A percentile compares a stretch with the other conserved stretches of the same genome.
These are phyloP conservation scores for Pyrus bretschneideri DNA, from an alignment of 306 rosid genomes.

Conservation along the genomic window DNA sequence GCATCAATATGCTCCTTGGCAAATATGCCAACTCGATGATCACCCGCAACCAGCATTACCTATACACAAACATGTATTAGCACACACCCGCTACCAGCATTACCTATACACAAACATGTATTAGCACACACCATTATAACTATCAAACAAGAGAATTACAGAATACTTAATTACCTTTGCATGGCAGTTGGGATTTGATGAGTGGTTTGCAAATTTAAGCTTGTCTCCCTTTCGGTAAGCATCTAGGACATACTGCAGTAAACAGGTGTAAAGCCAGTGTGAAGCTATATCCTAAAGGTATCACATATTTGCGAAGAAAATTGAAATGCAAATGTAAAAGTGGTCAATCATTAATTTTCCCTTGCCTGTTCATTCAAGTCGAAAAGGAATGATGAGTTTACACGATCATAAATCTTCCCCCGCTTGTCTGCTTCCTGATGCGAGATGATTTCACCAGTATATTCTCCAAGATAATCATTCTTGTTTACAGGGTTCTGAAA, in stretches of 20 bases:
- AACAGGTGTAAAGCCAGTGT: constrained; percentile 5
- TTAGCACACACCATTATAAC: constrained; percentile 8
- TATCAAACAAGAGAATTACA: constrained; percentile 1
- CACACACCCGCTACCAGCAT: constrained; percentile 83
- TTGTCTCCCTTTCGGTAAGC: constrained; percentile 98
- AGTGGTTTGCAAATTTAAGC: constrained; percentile 96
- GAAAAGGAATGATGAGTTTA: constrained; percentile 92
- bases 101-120: constrained; percentile 42
- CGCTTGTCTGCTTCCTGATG: constrained; percentile 97
- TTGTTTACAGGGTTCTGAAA: constrained; percentile 89
- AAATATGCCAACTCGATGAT: constrained; percentile 94
- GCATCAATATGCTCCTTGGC: constrained; percentile 91
- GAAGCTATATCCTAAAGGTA: background rate
- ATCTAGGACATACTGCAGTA: constrained; percentile 83
- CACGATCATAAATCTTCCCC: constrained; percentile 96
- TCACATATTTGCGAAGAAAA: background rate
- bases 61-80: constrained; percentile 7
- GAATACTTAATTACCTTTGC: constrained; percentile 57
- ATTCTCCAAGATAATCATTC: constrained; percentile 94
- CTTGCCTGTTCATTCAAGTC: constrained; percentile 97
- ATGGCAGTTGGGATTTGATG: constrained; percentile 87
- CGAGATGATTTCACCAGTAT: constrained; percentile 91
- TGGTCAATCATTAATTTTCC: constrained; percentile 5
- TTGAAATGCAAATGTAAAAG: background rate
- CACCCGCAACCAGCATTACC: constrained; percentile 98